Evolutionary conservation across 163 green algal species (phyloP), one percentile per base, ranked within the genome.

Genomic region (Botryococcus braunii): DNA sequence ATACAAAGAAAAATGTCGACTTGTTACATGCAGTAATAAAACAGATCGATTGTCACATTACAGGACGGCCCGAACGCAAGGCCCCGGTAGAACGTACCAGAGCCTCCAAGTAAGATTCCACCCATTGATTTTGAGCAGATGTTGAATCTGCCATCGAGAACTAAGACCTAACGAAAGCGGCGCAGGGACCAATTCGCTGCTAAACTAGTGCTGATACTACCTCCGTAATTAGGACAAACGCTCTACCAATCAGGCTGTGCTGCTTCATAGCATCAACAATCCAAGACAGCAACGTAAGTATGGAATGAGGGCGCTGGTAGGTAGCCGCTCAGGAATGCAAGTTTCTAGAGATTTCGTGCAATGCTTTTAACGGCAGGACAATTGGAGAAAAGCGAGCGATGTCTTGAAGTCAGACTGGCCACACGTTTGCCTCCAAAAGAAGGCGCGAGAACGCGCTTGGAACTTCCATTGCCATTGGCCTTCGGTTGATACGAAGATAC

Each of bases 91-190:
- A 39, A 65, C 79, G 57, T 62, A 90, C 81, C 77, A 91, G 68
- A 3, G 85, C 85, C 36, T 87, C 82, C 34, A 91, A 52, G 49
- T 91, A 91, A 13, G 65, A 81, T 34, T 89, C 85, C 5, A 91
- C 78, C 85, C 85, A 91, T 6, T 39, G 47, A 61, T 91, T 91
- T 40, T 75, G 72, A 5, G 65, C 65, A 21, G 68, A 73, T 29
- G 58, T 25, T 62, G 46, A 55, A 55, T 13, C 46, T 55, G 21
- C 21, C 46, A 27, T 13, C 46, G 17, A 55, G 21, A 13, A 55
- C 46, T 21, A 55, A 13, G 21, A 55, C 46, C 21, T 21, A 55
- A n/a, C n/a, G n/a, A n/a, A n/a, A n/a, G 13, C 17, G 13, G 46
- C 46, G 17, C 46, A 55, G 46, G 21, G 21, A 27, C 46, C 13